Base-by-base conservation (phyloP, 106 monocot species). In the Allium sativum region DNA sequence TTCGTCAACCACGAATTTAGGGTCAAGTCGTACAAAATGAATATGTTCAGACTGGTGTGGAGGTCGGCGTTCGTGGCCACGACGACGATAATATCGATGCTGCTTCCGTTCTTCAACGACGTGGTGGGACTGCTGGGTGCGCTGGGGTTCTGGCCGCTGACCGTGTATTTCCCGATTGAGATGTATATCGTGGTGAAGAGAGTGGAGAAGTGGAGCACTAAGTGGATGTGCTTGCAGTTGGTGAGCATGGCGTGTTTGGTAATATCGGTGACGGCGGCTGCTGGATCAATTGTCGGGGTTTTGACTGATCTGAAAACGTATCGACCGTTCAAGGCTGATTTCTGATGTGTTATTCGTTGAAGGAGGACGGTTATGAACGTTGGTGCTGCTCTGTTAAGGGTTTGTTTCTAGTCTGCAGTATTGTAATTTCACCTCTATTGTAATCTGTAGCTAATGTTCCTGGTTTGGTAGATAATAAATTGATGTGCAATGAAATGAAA, bases 61-160 rank as follows among this genome's bases (percentile, higher is more conserved):
- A 60, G 94, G 12, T 69, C 90, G 8, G 68, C 59, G 3, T 95
- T 86, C 76, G 90, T 95, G 1, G 53, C 74, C 13, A 7, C 73
- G 15, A 90, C 95, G 7, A 90, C 95, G 13, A 11, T 87, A 56
- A 78, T 95, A 42, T 79, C 95, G 42, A 95, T 90, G 90, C 78
- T 95, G 11, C 71, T 95, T 0, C 93, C 93, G 0, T 93, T 95
- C 75, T 95, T 95, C 84, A 90, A 90, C 71, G 95, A 95, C 69
- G 83, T 95, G 1, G 86, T 95, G 5, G 95, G 90, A 11, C 53
- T 95, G 53, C 72, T 95, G n/a, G 95, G 95, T 0, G 95, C 95
- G 0, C 60, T 95, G 5, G 81, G 79, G 10, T 95, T 90, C 70
- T 95, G 95, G 95, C 90, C 94, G 0, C 71, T 95, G 20, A 95